Percentiles rank a stretch among this genome's conserved stretches.
phyloP scores from a whole-genome alignment of 257 asterid species.

The Phtheirospermum japonicum region DNA sequence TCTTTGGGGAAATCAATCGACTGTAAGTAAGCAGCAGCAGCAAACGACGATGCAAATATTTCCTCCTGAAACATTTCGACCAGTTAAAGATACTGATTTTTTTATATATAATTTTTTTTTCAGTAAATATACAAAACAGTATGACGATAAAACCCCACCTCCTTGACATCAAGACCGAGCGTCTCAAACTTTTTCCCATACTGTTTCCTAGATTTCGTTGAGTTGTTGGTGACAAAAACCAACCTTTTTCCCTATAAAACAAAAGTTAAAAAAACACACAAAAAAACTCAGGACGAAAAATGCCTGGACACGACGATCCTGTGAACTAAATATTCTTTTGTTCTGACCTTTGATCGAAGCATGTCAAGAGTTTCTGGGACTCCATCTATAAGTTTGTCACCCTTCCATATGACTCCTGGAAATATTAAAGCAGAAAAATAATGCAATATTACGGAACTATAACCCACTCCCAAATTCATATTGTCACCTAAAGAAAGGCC shows the following conservation, averaged over 20 bases:
- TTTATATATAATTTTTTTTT: too few relatives aligned
- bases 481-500: too few relatives aligned
- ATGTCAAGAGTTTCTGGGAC: slow-evolving; percentile 98
- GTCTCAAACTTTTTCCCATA: slow-evolving; percentile 94
- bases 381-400: slow-evolving; percentile 90
- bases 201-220: slow-evolving; percentile 95
- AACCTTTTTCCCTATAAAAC: slow-evolving; percentile 76
- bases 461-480: too few relatives aligned
- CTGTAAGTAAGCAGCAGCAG: slow-evolving; percentile 97
- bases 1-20: slow-evolving; percentile 95
- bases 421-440: slow-evolving; percentile 21
- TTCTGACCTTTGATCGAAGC: slow-evolving; percentile 82
- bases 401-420: slow-evolving; percentile 97
- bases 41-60: slow-evolving; percentile 96
- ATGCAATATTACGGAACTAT: slow-evolving; percentile 12
- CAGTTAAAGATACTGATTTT: slow-evolving; percentile 27
- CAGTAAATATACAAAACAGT: slow-evolving; percentile 11
- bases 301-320: neutral
- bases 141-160: slow-evolving; percentile 44
- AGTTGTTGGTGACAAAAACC: slow-evolving; percentile 98
- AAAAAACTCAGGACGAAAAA: slow-evolving; percentile 7
- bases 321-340: slow-evolving; percentile 23
- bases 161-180: slow-evolving; percentile 82
- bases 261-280: slow-evolving; percentile 21
- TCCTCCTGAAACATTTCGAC: slow-evolving; percentile 67